phyloP scores from a whole-genome alignment of 1,284 basidiomycete species.

The Ceraceosorus guamensis region DNA sequence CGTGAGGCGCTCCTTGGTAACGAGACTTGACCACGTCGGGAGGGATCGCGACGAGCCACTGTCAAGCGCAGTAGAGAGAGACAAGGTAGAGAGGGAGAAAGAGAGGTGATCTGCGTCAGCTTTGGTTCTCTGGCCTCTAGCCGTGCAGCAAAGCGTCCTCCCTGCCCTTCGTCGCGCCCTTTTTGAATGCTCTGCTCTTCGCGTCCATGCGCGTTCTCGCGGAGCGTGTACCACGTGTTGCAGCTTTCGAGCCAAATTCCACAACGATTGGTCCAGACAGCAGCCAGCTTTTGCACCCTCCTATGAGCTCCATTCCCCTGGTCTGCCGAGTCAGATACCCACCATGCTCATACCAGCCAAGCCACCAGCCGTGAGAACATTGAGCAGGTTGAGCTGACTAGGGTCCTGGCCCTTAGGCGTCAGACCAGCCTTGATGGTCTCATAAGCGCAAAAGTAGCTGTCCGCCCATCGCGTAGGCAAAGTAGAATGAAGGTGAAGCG shows the following conservation, averaged over 20 bases:
- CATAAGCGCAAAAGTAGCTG: slow-evolving; percentile 96
- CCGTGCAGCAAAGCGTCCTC: background rate
- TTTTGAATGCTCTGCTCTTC: too few species aligned
- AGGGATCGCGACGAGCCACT: slow-evolving; percentile 39
- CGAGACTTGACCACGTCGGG: slow-evolving; percentile 70
- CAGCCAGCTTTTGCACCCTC: too few species aligned
- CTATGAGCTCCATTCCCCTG: too few species aligned
- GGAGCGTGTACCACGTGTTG: too few species aligned
- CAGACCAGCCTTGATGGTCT: slow-evolving; percentile 79
- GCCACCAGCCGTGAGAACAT: slow-evolving; percentile 86
- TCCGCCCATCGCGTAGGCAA: too few species aligned
- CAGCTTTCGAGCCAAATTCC: too few species aligned
- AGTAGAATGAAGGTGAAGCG: too few species aligned
- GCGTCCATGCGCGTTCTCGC: too few species aligned
- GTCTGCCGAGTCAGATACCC: too few species aligned
- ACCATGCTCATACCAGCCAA: slow-evolving; percentile 97
- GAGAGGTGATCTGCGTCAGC: slow-evolving; percentile 5
- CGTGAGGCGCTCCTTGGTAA: slow-evolving; percentile 89
- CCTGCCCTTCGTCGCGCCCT: too few species aligned
- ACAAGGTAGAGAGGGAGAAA: slow-evolving; percentile 5
- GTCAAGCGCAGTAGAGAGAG: slow-evolving; percentile 7
- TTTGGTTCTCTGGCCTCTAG: background rate
- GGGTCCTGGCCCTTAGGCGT: slow-evolving; percentile 66
- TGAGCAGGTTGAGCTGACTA: slow-evolving; percentile 74
- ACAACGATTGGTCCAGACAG: too few species aligned